Evolutionary conservation across 129 eudicot genomes (phyloP).

Genomic region (Tanacetum coccineum): DNA sequence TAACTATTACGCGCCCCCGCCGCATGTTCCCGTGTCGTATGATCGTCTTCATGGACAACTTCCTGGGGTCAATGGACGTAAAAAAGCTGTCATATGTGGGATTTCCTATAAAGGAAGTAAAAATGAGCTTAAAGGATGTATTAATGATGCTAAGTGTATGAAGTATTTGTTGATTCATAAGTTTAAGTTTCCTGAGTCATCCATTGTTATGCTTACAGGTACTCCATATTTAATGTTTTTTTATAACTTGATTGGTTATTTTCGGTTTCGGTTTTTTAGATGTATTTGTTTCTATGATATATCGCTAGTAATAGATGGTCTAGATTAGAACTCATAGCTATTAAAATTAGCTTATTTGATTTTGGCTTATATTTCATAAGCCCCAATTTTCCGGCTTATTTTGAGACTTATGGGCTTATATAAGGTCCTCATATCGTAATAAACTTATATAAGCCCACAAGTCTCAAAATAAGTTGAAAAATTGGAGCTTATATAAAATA

Average conservation of each 20-base stretch:
- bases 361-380: too few relatives aligned
- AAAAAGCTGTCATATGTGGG: constrained; percentile 82
- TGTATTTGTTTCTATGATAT: background rate
- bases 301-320: background rate
- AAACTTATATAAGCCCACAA: too few relatives aligned
- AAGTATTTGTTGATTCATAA: constrained; percentile 54
- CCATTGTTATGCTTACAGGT: constrained; percentile 94
- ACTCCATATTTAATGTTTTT: background rate
- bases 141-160: constrained; percentile 95
- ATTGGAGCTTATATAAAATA: too few relatives aligned
- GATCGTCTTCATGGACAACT: constrained; percentile 39
- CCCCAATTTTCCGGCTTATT: too few relatives aligned
- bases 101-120: constrained; percentile 51
- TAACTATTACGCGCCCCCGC: constrained; percentile 28
- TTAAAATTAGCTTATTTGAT: too few relatives aligned
- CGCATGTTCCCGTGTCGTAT: constrained; percentile 35
- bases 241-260: background rate
- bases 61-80: constrained; percentile 49
- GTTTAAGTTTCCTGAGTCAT: constrained; percentile 69
- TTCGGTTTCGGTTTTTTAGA: background rate
- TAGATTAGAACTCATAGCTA: too few relatives aligned
- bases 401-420: too few relatives aligned
- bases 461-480: too few relatives aligned
- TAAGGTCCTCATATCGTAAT: too few relatives aligned
- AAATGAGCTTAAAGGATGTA: constrained; percentile 75